A percentile compares a stretch with the other conserved stretches of the same genome.
phyloP scores from a whole-genome alignment of 1,139 yeast genomes.

The Geotrichum fermentans region DNA sequence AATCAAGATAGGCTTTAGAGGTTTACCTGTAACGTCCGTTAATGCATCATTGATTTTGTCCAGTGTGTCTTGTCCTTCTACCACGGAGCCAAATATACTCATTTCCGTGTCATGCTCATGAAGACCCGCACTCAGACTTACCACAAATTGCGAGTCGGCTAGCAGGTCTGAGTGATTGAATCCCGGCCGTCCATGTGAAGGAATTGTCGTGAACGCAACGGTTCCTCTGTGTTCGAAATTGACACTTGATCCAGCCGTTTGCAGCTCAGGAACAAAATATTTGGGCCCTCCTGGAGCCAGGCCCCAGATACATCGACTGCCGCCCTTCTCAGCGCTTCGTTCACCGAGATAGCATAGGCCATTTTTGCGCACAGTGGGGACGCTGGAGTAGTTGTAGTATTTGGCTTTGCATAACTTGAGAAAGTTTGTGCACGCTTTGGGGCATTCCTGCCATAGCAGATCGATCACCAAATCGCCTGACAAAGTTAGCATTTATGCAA shows the following conservation, averaged over 20 bases:
- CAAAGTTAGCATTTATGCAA: not conserved
- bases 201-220: conserved; percentile 17
- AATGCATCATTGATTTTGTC: conserved; percentile 43
- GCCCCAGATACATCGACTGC: conserved; percentile 11
- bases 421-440: conserved; percentile 46
- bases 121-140: conserved; percentile 31
- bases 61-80: conserved; percentile 46
- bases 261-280: conserved; percentile 16
- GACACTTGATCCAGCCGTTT: conserved; percentile 5
- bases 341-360: conserved; percentile 14
- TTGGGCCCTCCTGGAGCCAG: conserved; percentile 6
- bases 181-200: conserved; percentile 7
- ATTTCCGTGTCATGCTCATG: conserved; percentile 25
- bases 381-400: conserved; percentile 51
- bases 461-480: conserved; percentile 53
- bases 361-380: conserved; percentile 43
- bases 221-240: conserved; percentile 11
- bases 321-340: not conserved
- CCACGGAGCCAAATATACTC: conserved; percentile 48
- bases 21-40: conserved; percentile 42
- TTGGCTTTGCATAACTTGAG: conserved; percentile 51
- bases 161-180: conserved; percentile 19
- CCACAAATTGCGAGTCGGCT: conserved; percentile 36
- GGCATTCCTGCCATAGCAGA: conserved; percentile 39
- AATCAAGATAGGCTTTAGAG: conserved; percentile 50